Evolutionary conservation across 306 rosid species (phyloP).

Genomic region (Cicer cuneatum): DNA sequence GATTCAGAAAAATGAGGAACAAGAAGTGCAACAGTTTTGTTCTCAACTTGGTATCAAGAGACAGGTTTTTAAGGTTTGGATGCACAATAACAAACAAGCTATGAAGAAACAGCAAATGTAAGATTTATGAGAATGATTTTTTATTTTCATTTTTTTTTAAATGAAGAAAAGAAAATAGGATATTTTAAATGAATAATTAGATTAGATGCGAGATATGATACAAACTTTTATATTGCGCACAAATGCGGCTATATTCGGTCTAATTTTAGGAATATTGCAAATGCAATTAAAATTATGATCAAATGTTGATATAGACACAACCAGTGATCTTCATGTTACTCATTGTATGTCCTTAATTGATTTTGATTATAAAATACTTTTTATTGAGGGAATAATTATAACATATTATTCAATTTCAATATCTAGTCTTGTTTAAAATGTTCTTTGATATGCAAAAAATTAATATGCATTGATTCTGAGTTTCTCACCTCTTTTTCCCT

Average conservation of each 20-base stretch:
- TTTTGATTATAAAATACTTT: no score
- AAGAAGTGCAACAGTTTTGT: conserved; percentile 84
- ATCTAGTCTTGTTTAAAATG: background rate
- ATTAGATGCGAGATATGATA: no score
- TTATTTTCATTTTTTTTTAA: no score
- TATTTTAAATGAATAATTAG: conserved; percentile 40
- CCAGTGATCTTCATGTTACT: no score
- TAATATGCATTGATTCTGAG: conserved; percentile 10
- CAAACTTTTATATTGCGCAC: no score
- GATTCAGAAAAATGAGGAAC: conserved; percentile 90
- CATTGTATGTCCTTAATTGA: no score
- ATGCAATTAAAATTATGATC: no score
- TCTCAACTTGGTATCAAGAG: conserved; percentile 70
- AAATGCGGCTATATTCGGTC: no score
- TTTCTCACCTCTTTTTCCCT: conserved; percentile 32
- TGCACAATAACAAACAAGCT: conserved; percentile 93
- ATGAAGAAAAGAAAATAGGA: background rate
- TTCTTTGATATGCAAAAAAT: background rate
- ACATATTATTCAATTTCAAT: conserved; percentile 23
- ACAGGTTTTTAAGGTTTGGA: conserved; percentile 94
- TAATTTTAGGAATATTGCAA: no score
- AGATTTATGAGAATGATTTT: conserved; percentile 18
- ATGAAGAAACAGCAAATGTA: conserved; percentile 74
- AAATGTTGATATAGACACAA: no score
- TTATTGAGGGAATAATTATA: no score